A percentile compares a stretch with the other conserved stretches of the same genome.
Conservation (phyloP, 495 filamentous ascomycete species). For the Annulohypoxylon moriforme region DNA sequence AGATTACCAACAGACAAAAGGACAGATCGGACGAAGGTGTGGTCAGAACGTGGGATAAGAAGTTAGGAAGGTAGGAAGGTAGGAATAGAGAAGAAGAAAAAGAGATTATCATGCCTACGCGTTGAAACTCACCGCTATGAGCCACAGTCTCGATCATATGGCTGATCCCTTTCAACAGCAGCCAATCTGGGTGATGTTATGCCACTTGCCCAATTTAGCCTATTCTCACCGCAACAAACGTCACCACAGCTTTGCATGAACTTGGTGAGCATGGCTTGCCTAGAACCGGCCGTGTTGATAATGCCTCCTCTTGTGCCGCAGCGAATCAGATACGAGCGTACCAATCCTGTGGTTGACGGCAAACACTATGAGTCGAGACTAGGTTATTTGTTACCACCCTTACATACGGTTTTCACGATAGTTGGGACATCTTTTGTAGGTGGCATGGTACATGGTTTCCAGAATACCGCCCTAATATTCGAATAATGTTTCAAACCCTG, state of each 20-base stretch:
- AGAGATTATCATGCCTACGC: slow-evolving; percentile 13
- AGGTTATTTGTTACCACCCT: slow-evolving; percentile 11
- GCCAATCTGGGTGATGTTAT: slow-evolving; percentile 34
- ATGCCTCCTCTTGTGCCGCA: slow-evolving; percentile 25
- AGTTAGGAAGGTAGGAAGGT: neutral
- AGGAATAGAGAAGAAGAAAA: neutral
- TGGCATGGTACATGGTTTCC: slow-evolving; percentile 11
- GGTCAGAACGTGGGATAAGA: slow-evolving; percentile 24
- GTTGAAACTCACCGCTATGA: slow-evolving; percentile 45
- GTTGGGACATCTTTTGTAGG: slow-evolving; percentile 1
- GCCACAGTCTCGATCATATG: slow-evolving; percentile 40
- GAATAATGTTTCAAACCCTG: slow-evolving; percentile 31
- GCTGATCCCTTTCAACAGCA: slow-evolving; percentile 36
- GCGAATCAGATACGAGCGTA: slow-evolving; percentile 20
- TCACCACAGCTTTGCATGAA: slow-evolving; percentile 37
- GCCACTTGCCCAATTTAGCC: slow-evolving; percentile 45
- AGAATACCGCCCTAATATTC: slow-evolving; percentile 29
- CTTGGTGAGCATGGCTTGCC: slow-evolving; percentile 35
- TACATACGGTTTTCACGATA: slow-evolving; percentile 10
- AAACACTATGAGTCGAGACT: slow-evolving; percentile 9
- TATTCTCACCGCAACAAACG: slow-evolving; percentile 44
- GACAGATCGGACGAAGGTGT: slow-evolving; percentile 15
- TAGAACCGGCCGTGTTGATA: slow-evolving; percentile 22
- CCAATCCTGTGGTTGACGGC: slow-evolving; percentile 25
- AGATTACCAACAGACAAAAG: slow-evolving; percentile 6